Evolutionary conservation across 2,329 filamentous ascomycete species (phyloP), one percentile per base, ranked within the genome.

Genomic region (Allantophomopsis cytisporea): DNA sequence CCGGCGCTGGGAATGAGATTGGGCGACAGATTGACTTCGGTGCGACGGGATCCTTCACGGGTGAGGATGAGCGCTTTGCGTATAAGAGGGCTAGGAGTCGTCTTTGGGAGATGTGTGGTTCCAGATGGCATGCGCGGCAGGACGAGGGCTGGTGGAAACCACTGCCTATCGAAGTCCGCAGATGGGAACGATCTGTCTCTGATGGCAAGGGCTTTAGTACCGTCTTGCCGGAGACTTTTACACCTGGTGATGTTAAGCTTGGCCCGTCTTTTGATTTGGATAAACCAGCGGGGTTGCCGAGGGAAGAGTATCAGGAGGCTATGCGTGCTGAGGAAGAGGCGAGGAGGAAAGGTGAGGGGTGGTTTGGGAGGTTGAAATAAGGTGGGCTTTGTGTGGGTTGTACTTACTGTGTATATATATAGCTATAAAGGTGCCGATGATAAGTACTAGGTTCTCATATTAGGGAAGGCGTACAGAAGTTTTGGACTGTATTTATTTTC

Each of bases 101-200:
- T n/a, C 61, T 91, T 3, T 91, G 83, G 83, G 83, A 91, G 60
- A 75, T 91, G 54, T 89, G 83, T 56, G 75, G 81, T 14, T 66
- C 64, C 31, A 64, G 70, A 44, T 89, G 83, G 83, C 84, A 85
- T 62, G 67, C 68, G 2, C 61, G 81, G 36, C 63, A 60, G 4
- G 71, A 69, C 4, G 60, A 65, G 6, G 66, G 59, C 7, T 88
- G 83, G 82, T 81, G 79, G 72, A 69, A 69, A 44, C 83, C 83
- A 2, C 52, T 87, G 31, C 70, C 76, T 1, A 45, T 55, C 0
- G 74, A 81, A 44, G 71, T 74, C 7, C 59, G 83, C 36, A 70
- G 78, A 49, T 86, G 82, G 82, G 81, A 85, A 52, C 37, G 38
- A n/a, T 42, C 41, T 10, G 36, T 37, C 7, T 15, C 37, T 31